phyloP scores from a whole-genome alignment of 768 basidiomycete species.

The Termitomyces sp. region DNA sequence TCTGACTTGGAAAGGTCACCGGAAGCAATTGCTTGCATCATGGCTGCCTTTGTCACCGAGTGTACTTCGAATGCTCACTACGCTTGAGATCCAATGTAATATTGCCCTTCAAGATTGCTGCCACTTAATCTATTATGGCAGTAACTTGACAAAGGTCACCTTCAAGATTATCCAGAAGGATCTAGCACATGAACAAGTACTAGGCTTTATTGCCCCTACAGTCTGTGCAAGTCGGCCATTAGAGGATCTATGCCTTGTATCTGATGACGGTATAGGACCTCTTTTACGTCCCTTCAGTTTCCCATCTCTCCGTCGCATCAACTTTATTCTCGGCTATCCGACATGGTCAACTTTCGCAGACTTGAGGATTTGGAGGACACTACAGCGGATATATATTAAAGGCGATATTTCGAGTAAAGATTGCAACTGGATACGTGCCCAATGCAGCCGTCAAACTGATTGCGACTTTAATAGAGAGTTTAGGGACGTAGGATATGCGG shows the following conservation, averaged over 20 bases:
- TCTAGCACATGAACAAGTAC: neutral
- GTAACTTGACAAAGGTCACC: neutral
- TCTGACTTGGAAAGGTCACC: neutral
- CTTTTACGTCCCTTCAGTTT: neutral
- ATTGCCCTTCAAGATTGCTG: neutral
- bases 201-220: neutral
- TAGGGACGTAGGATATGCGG: neutral
- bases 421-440: neutral
- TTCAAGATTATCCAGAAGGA: neutral
- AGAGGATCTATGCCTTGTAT: neutral
- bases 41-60: neutral
- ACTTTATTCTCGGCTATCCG: neutral
- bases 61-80: neutral
- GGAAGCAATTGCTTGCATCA: neutral
- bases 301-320: neutral
- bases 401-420: neutral
- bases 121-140: neutral
- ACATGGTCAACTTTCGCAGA: neutral
- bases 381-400: neutral
- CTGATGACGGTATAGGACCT: neutral
- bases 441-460: neutral
- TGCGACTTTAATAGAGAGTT: neutral
- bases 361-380: neutral
- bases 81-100: neutral
- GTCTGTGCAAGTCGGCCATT: neutral